Percentiles rank a stretch among this genome's conserved stretches.
Evolutionary conservation across 2,329 filamentous ascomycete genomes (phyloP).

Genomic region (Cryphonectria naterciae): DNA sequence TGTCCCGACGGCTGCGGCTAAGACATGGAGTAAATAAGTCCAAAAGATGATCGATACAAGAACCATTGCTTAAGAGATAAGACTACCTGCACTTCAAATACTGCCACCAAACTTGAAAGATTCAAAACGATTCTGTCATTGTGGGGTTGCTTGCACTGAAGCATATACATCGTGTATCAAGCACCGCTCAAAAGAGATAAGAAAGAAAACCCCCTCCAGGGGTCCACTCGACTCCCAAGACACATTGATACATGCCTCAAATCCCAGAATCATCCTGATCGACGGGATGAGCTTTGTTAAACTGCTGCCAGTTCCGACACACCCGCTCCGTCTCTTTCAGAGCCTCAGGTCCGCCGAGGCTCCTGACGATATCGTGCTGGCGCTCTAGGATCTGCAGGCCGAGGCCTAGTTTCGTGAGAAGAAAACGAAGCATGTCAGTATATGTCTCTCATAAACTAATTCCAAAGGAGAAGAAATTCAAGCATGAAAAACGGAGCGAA

Average conservation of each 20-base stretch:
- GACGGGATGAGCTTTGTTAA: slow-evolving; percentile 18
- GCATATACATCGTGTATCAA: not conserved
- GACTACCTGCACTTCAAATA: too few species aligned
- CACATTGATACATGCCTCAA: not conserved
- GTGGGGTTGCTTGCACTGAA: not conserved
- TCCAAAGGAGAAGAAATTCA: not conserved
- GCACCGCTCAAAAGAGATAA: not conserved
- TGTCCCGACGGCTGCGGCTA: not conserved
- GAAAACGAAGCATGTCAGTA: not conserved
- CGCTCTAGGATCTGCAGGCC: slow-evolving; percentile 25
- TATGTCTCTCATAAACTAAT: not conserved
- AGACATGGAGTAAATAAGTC: not conserved
- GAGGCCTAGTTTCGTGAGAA: slow-evolving; percentile 7
- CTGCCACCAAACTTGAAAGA: not conserved
- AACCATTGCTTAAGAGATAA: too few species aligned
- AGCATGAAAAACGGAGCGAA: not conserved
- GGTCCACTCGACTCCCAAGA: not conserved
- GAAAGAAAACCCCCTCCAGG: not conserved
- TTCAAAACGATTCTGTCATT: not conserved
- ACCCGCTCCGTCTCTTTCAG: slow-evolving; percentile 24
- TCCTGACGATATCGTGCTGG: slow-evolving; percentile 15
- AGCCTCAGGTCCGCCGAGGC: slow-evolving; percentile 20
- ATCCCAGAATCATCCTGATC: slow-evolving; percentile 29
- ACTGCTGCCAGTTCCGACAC: slow-evolving; percentile 25
- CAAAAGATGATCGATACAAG: not conserved